Percentiles rank a stretch among this genome's conserved stretches.
Conservation (phyloP, 2,329 filamentous ascomycete genomes). For the Passalora sequoiae region DNA sequence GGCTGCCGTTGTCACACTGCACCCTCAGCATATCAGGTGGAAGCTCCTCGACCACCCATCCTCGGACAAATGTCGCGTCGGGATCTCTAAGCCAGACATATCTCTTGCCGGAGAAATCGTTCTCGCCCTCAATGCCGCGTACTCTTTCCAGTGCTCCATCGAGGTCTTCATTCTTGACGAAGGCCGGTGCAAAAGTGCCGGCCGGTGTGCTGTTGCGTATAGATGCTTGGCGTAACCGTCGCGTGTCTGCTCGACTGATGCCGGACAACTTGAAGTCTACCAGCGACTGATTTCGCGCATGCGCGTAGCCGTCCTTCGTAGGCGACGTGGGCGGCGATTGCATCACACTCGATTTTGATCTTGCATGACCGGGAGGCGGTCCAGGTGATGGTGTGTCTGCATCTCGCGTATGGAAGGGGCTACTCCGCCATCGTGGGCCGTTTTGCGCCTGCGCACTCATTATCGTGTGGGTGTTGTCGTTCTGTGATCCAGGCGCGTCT, state of each 20-base stretch:
- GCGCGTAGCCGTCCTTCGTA: slow-evolving; percentile 43
- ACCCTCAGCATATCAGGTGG: slow-evolving; percentile 67
- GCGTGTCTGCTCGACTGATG: slow-evolving; percentile 25
- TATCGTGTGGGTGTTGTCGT: slow-evolving; percentile 10
- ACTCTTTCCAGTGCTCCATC: slow-evolving; percentile 53
- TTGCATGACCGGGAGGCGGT: slow-evolving; percentile 45
- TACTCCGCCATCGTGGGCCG: slow-evolving; percentile 69
- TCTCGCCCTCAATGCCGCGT: slow-evolving; percentile 84
- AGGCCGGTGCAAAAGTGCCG: slow-evolving; percentile 88
- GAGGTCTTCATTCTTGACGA: slow-evolving; percentile 84
- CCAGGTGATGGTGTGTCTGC: slow-evolving; percentile 62
- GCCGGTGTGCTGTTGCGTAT: slow-evolving; percentile 60
- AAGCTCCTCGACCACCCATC: slow-evolving; percentile 82
- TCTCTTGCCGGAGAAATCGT: slow-evolving; percentile 96
- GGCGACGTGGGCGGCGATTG: slow-evolving; percentile 51
- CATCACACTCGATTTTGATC: slow-evolving; percentile 74
- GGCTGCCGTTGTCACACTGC: slow-evolving; percentile 87
- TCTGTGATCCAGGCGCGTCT: slow-evolving; percentile 19
- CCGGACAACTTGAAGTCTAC: slow-evolving; percentile 42
- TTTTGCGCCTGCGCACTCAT: slow-evolving; percentile 56
- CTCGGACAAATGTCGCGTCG: slow-evolving; percentile 81
- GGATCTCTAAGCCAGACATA: slow-evolving; percentile 96
- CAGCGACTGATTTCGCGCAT: slow-evolving; percentile 64
- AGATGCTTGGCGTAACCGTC: slow-evolving; percentile 50
- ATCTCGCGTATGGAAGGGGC: slow-evolving; percentile 65